phyloP scores from a whole-genome alignment of 257 asterid genomes.

The Solanum habrochaites region DNA sequence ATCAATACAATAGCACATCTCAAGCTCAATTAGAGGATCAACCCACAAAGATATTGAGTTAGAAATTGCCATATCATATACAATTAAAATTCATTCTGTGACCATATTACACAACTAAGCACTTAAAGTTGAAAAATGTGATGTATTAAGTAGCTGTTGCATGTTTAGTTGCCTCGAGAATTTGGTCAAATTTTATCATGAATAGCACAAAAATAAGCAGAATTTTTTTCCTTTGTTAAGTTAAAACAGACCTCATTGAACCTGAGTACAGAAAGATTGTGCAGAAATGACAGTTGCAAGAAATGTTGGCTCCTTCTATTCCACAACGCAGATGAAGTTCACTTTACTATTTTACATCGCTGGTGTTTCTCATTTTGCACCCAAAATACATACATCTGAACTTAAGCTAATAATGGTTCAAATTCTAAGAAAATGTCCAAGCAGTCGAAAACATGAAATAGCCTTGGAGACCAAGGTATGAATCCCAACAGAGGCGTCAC shows the following conservation, averaged over 20 bases:
- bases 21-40: not conserved
- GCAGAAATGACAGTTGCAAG: not conserved
- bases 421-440: not conserved
- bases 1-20: not conserved
- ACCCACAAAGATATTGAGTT: not conserved
- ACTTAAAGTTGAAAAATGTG: not conserved
- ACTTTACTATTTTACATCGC: not conserved
- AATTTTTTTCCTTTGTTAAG: not conserved
- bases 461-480: not conserved
- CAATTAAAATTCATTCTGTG: not conserved
- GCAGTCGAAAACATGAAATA: not conserved
- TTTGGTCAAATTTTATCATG: not conserved
- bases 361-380: not conserved
- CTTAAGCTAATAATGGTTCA: not conserved
- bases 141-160: not conserved
- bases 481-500: not conserved
- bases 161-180: not conserved
- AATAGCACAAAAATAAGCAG: not conserved
- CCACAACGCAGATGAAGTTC: not conserved
- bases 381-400: not conserved
- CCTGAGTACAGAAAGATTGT: not conserved
- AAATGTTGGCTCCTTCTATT: not conserved
- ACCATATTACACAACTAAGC: not conserved
- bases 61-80: not conserved
- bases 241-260: not conserved